Percentiles rank a stretch among this genome's conserved stretches.
Conservation (phyloP, 805 yeast species). For the Lachancea waltii region DNA sequence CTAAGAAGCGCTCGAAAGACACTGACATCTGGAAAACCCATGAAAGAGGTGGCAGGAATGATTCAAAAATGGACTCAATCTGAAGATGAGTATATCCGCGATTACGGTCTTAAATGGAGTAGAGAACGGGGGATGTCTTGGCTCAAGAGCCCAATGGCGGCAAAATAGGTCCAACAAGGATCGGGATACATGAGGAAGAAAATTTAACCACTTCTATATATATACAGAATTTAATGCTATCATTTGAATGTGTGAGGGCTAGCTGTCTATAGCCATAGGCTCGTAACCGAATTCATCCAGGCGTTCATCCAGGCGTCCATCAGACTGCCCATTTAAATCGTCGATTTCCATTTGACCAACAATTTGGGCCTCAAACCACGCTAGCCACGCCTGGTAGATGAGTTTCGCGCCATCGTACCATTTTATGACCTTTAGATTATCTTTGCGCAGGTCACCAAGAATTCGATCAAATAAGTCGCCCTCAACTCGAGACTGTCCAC, state of each 20-base stretch:
- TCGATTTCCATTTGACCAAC: conserved; percentile 16
- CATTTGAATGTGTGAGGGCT: too few species aligned
- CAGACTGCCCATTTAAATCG: too few species aligned
- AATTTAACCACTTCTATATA: too few species aligned
- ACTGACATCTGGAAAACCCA: background rate
- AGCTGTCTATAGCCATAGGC: conserved; percentile 10
- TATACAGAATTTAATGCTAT: too few species aligned
- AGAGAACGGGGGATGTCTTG: background rate
- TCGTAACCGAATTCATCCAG: conserved; percentile 5
- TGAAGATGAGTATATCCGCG: background rate
- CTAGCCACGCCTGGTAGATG: conserved; percentile 26
- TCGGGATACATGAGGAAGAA: too few species aligned
- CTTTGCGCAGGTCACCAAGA: conserved; percentile 22
- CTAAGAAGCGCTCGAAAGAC: background rate
- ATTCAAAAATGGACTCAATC: background rate
- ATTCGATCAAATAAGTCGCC: conserved; percentile 21
- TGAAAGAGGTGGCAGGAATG: background rate
- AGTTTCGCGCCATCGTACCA: conserved; percentile 22
- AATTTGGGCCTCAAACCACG: conserved; percentile 24
- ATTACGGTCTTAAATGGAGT: background rate
- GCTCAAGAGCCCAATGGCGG: background rate
- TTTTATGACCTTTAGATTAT: conserved; percentile 24
- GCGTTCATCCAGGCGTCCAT: too few species aligned
- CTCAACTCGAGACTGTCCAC: conserved; percentile 6
- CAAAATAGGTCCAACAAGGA: too few species aligned